phyloP scores from a whole-genome alignment of 768 basidiomycete species.

The Tulasnella sp. region DNA sequence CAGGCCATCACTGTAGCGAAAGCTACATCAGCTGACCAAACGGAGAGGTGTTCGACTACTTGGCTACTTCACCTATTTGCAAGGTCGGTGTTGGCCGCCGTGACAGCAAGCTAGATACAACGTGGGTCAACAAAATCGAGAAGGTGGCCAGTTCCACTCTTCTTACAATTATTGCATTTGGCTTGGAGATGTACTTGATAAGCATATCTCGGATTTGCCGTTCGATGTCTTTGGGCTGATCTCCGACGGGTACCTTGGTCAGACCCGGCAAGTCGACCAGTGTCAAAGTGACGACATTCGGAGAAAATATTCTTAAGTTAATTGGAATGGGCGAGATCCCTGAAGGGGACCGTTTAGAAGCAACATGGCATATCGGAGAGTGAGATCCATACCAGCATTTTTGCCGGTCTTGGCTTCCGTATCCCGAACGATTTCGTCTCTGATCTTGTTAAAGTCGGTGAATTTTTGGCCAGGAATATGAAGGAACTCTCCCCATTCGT shows the following conservation, averaged over 20 bases:
- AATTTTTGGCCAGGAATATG: conserved; percentile 96
- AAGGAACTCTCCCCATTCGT: conserved; percentile 99
- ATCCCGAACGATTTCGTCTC: conserved; percentile 91
- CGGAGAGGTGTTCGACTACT: not conserved
- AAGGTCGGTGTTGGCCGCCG: conserved; percentile 91
- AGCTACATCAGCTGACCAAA: not conserved
- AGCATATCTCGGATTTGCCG: conserved; percentile 97
- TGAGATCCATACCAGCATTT: conserved; percentile 50
- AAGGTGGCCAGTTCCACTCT: too few relatives aligned
- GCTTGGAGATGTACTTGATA: conserved; percentile 86
- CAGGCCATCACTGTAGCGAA: conserved; percentile 56
- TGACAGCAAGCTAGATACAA: conserved; percentile 60
- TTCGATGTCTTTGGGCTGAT: conserved; percentile 95
- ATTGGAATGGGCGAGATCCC: conserved; percentile 96
- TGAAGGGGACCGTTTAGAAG: conserved; percentile 15
- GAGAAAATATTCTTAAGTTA: conserved; percentile 94
- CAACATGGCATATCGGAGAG: not conserved
- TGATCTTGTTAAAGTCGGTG: conserved; percentile 90
- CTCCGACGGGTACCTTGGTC: conserved; percentile 89
- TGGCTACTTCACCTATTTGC: conserved; percentile 50
- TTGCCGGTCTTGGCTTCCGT: conserved; percentile 98
- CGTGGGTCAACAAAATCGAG: not conserved
- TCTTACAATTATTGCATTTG: conserved; percentile 64
- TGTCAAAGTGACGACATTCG: conserved; percentile 93
- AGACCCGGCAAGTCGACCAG: conserved; percentile 95